Evolutionary conservation across 129 eudicot genomes (phyloP).

Genomic region (Tagetes erecta): DNA sequence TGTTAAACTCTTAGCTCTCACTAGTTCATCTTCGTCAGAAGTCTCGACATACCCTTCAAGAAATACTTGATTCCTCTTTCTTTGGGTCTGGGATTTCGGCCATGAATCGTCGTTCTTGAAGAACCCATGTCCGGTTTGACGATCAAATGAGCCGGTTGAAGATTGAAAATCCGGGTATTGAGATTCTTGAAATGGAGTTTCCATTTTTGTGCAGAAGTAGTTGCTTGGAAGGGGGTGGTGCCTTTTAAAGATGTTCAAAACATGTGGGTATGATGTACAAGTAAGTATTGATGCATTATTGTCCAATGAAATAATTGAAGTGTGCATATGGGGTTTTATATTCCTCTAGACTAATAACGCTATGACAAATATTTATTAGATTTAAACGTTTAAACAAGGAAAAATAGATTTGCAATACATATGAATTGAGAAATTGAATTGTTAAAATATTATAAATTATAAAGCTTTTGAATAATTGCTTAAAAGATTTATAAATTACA

Average conservation of each 20-base stretch:
- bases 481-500: too few relatives aligned
- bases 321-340: not conserved
- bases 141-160: not conserved
- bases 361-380: not conserved
- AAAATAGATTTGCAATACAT: too few relatives aligned
- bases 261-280: constrained; percentile 18
- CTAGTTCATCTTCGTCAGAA: constrained; percentile 49
- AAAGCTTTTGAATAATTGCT: too few relatives aligned
- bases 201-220: constrained; percentile 19
- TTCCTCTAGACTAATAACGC: constrained; percentile 23
- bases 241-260: constrained; percentile 10
- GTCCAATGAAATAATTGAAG: not conserved
- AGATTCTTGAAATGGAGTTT: constrained; percentile 23
- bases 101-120: constrained; percentile 29
- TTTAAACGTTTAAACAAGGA: too few relatives aligned
- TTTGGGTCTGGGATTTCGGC: constrained; percentile 24
- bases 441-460: too few relatives aligned
- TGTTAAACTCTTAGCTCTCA: constrained; percentile 61
- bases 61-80: constrained; percentile 46
- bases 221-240: constrained; percentile 17
- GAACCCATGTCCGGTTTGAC: constrained; percentile 25
- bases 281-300: not conserved
- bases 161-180: constrained; percentile 15
- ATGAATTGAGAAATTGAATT: too few relatives aligned
- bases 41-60: constrained; percentile 61